Conservation (phyloP, 257 asterid species). For the Petunia axillaris region DNA sequence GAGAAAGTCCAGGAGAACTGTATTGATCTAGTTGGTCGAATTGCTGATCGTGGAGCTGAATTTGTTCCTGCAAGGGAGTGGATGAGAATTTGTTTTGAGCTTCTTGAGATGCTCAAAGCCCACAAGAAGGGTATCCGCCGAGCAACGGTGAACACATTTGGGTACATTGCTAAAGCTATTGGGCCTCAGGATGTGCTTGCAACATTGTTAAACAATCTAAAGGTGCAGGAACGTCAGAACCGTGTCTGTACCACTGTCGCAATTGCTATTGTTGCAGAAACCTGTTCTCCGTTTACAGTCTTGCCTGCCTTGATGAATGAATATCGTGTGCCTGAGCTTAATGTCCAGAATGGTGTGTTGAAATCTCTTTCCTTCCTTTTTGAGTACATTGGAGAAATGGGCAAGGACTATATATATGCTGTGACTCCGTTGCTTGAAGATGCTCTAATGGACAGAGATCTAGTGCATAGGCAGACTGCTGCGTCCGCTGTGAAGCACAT, state of each 20-base stretch:
- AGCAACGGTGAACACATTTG: constrained; percentile 90
- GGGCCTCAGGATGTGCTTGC: constrained; percentile 95
- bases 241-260: constrained; percentile 98
- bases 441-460: constrained; percentile 89
- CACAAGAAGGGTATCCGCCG: constrained; percentile 94
- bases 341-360: constrained; percentile 88
- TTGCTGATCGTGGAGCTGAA: constrained; percentile 94
- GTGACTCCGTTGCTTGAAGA: constrained; percentile 91
- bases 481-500: constrained; percentile 92
- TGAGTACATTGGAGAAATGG: constrained; percentile 93
- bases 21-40: constrained; percentile 87
- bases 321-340: constrained; percentile 88
- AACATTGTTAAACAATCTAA: constrained; percentile 79
- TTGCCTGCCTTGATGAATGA: constrained; percentile 90
- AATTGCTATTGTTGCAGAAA: constrained; percentile 93
- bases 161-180: constrained; percentile 87
- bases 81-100: constrained; percentile 97
- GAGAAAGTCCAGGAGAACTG: constrained; percentile 95
- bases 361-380: constrained; percentile 84
- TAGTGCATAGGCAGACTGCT: constrained; percentile 87
- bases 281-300: constrained; percentile 88
- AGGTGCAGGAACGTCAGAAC: constrained; percentile 91
- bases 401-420: constrained; percentile 88
- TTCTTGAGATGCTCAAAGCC: constrained; percentile 93
- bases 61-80: constrained; percentile 94